Evolutionary conservation across 495 filamentous ascomycete species (phyloP).

Genomic region (Tuber microsphaerosporum): DNA sequence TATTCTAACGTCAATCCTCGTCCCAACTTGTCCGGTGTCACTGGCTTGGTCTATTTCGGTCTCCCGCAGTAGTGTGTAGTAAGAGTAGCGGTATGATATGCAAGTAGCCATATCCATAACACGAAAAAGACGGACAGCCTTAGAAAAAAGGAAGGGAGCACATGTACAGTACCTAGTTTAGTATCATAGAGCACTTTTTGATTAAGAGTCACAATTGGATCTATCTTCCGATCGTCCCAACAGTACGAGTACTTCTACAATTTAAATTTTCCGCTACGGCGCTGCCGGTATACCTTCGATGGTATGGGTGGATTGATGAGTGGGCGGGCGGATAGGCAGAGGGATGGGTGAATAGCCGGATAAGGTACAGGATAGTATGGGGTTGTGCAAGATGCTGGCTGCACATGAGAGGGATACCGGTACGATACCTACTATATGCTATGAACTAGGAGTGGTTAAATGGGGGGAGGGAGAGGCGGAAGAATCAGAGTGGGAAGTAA

Average conservation of each 20-base stretch:
- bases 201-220: background rate
- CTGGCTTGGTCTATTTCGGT: background rate
- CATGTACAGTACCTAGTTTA: background rate
- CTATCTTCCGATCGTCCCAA: background rate
- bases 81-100: background rate
- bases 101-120: background rate
- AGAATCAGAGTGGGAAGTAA: background rate
- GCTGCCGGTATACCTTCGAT: background rate
- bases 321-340: background rate
- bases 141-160: background rate
- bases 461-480: background rate
- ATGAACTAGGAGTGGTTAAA: background rate
- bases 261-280: background rate
- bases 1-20: conserved; percentile 36
- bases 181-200: background rate
- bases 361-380: background rate
- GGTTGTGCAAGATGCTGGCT: background rate
- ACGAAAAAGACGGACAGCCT: background rate
- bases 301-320: background rate
- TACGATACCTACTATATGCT: background rate
- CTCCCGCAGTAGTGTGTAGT: background rate
- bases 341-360: background rate
- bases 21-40: background rate
- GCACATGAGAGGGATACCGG: background rate
- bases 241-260: background rate